phyloP scores from a whole-genome alignment of 257 asterid genomes.

The Parsonsia alboflavescens region DNA sequence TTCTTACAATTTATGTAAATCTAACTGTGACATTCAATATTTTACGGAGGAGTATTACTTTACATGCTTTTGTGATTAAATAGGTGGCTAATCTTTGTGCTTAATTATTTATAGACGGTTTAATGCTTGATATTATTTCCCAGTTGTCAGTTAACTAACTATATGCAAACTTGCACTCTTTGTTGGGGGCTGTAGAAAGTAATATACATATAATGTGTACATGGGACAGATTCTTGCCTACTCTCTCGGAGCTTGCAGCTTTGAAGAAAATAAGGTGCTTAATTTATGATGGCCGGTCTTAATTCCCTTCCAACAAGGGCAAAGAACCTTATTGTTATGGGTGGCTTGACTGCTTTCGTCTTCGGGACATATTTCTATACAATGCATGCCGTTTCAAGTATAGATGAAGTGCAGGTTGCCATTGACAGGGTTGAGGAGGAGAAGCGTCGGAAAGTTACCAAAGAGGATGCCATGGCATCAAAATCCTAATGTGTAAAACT shows the following conservation, averaged over 20 bases:
- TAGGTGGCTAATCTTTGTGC: no score
- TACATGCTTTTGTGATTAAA: no score
- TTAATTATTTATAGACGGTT: no score
- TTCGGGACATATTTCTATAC: conserved; percentile 8
- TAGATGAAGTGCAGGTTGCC: conserved; percentile 13
- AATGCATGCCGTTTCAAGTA: conserved; percentile 7
- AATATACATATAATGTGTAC: no score
- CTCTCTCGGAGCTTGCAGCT: not conserved
- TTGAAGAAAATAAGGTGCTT: not conserved
- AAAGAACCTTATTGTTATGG: not conserved
- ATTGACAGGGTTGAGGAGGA: not conserved
- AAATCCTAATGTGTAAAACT: not conserved
- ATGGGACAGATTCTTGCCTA: no score
- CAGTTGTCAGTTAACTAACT: no score
- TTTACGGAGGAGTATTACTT: no score
- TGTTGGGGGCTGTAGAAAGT: no score
- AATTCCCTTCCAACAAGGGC: not conserved
- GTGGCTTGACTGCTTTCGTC: conserved; percentile 12
- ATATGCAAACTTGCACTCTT: no score
- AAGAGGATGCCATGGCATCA: not conserved
- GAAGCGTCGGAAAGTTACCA: not conserved
- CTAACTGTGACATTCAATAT: no score
- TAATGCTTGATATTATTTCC: no score
- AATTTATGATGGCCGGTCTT: conserved; percentile 1
- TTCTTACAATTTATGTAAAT: no score